Base-by-base conservation (phyloP, 108 stramenopile genomes). In the Cyclotella cryptica region DNA sequence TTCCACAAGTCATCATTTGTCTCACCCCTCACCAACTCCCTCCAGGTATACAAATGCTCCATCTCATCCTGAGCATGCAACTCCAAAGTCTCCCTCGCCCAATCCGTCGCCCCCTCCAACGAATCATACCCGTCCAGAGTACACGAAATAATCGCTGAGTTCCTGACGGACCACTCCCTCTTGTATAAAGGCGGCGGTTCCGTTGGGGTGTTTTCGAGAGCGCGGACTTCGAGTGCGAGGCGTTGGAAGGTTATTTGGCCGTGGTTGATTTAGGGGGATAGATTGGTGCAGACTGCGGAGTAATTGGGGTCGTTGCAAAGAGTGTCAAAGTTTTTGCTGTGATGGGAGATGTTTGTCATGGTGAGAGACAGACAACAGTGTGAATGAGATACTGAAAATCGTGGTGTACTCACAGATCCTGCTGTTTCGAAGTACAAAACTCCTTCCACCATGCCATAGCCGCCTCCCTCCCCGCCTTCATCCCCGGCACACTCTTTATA, bases 101-200 rank as follows among this genome's bases (percentile, higher is more conserved):
- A n/a, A n/a, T n/a, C n/a, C n/a, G n/a, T n/a, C n/a, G n/a, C n/a
- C n/a, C n/a, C 91, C 13, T 80, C 84, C 41, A 99, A 61, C 11
- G 77, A 81, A 81, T 98, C 98, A 80, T 99, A 99, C 22, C 75
- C 78, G 49, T 92, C 86, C 15, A 87, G 90, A 49, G 92, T 88
- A 98, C 67, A 97, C 92, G 81, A 89, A 98, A 78, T 99, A 99
- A 81, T 99, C 99, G 24, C 95, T 88, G n/a, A 99, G 84, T 84
- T 99, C 99, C 8, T 96, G 74, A 17, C 99, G 89, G n/a, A 99
- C 91, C 14, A 99, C 85, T 26, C 90, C 92, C 79, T 99, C 98
- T 87, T 99, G 98, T 21, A 98, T 77, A 74, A 93, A 99, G 26
- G 92, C 84, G 13, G 94, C 92, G 10, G 88, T 90, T 3, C 88